Percentiles rank a stretch among this genome's conserved stretches.
Conservation (phyloP, 2,329 filamentous ascomycete genomes). For the Chalara sp. region DNA sequence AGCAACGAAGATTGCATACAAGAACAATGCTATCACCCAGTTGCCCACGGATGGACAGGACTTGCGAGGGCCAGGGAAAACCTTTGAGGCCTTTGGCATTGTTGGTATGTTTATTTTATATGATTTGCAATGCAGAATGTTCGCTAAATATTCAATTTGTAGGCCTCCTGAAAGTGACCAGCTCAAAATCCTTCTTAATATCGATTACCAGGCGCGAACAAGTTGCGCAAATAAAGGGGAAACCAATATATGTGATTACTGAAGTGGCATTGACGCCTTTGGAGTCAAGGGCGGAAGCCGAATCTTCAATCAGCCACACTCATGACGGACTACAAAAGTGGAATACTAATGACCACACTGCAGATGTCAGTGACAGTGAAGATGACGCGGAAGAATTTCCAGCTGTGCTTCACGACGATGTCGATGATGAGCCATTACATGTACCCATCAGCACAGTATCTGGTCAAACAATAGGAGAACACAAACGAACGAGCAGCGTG, state of each 20-base stretch:
- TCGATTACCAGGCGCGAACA: slow-evolving; percentile 81
- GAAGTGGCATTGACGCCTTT: slow-evolving; percentile 89
- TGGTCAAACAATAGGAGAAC: slow-evolving; percentile 1
- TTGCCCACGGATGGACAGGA: slow-evolving; percentile 12
- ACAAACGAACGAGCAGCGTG: slow-evolving; percentile 50
- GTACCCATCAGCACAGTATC: background rate
- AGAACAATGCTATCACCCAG: slow-evolving; percentile 21
- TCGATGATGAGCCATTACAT: slow-evolving; percentile 30
- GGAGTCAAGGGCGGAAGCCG: slow-evolving; percentile 67
- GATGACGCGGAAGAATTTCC: slow-evolving; percentile 35
- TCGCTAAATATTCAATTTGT: background rate
- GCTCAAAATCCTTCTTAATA: slow-evolving; percentile 76
- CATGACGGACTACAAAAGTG: slow-evolving; percentile 36
- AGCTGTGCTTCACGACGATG: slow-evolving; percentile 30
- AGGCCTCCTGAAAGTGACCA: slow-evolving; percentile 77
- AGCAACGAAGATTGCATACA: slow-evolving; percentile 24
- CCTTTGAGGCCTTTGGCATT: slow-evolving; percentile 29
- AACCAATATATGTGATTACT: slow-evolving; percentile 78
- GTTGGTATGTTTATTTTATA: slow-evolving; percentile 21
- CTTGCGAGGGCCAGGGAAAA: slow-evolving; percentile 11
- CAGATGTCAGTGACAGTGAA: slow-evolving; percentile 37
- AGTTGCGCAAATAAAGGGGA: slow-evolving; percentile 79
- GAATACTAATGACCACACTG: slow-evolving; percentile 21
- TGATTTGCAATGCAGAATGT: background rate
- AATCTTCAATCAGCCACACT: slow-evolving; percentile 62